These are phyloP conservation scores for Vigna hirtella DNA, from an alignment of 306 rosid genomes.

Conservation along the genomic window DNA sequence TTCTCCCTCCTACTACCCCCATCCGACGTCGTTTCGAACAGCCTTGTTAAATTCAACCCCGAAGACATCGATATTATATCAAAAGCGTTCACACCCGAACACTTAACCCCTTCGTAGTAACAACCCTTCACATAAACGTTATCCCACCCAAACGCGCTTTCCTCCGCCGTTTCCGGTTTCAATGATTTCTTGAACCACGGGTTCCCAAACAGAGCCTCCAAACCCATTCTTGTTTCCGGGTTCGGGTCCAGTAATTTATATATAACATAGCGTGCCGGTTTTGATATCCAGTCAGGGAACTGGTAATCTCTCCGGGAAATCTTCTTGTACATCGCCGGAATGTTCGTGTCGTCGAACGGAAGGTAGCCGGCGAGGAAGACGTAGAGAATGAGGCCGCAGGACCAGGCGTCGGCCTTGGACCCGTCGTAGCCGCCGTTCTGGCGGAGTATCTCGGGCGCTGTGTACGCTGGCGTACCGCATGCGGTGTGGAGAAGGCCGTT, in stretches of 20 bases:
- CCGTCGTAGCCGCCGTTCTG: conserved; percentile 78
- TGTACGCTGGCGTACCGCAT: conserved; percentile 88
- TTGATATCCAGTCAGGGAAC: conserved; percentile 61
- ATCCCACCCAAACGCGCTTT: conserved; percentile 33
- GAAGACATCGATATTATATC: conserved; percentile 79
- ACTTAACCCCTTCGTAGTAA: neutral
- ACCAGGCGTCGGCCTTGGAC: conserved; percentile 84
- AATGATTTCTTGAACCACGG: conserved; percentile 68
- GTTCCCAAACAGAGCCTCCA: conserved; percentile 54
- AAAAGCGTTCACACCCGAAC: conserved; percentile 66
- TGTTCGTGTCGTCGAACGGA: conserved; percentile 70
- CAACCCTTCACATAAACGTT: neutral
- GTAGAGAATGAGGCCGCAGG: conserved; percentile 80
- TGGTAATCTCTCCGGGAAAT: conserved; percentile 59
- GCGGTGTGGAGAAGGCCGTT: conserved; percentile 84
- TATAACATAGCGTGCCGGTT: conserved; percentile 60
- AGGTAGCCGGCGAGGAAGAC: conserved; percentile 67
- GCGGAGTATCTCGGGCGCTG: conserved; percentile 77
- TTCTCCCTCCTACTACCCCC: conserved; percentile 43
- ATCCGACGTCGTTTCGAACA: conserved; percentile 61
- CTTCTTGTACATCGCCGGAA: conserved; percentile 64
- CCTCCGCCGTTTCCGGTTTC: conserved; percentile 38
- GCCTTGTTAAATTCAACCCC: conserved; percentile 74
- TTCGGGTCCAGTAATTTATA: conserved; percentile 72
- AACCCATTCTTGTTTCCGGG: conserved; percentile 60